These are phyloP conservation scores for Ceratocystis variospora DNA, from an alignment of 2,329 filamentous ascomycete species.

Conservation along the genomic window DNA sequence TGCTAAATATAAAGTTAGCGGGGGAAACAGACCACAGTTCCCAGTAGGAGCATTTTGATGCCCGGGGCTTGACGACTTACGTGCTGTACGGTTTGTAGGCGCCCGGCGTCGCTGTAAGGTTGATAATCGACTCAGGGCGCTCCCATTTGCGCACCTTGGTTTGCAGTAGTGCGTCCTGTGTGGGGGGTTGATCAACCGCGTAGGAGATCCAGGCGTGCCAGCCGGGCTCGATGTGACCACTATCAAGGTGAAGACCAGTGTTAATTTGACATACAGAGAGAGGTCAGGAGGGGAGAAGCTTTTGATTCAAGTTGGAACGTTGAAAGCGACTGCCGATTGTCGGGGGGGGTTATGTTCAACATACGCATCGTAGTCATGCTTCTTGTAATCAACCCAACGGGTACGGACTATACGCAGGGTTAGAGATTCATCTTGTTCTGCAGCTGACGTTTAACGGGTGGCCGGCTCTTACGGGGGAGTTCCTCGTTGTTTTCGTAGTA, in stretches of 20 bases:
- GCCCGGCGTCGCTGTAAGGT: slow-evolving; percentile 58
- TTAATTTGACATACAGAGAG: background rate
- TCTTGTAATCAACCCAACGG: slow-evolving; percentile 94
- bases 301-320: background rate
- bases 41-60: background rate
- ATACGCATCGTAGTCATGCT: slow-evolving; percentile 60
- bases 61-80: slow-evolving; percentile 41
- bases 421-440: background rate
- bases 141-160: slow-evolving; percentile 62
- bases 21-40: background rate
- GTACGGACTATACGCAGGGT: slow-evolving; percentile 54
- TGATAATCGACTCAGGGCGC: slow-evolving; percentile 53
- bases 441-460: background rate
- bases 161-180: slow-evolving; percentile 57
- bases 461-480: slow-evolving; percentile 56
- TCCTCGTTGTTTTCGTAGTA: slow-evolving; percentile 94
- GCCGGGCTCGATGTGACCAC: slow-evolving; percentile 74
- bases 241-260: background rate
- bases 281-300: background rate
- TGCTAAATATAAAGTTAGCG: slow-evolving; percentile 26
- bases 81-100: slow-evolving; percentile 93
- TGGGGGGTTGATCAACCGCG: slow-evolving; percentile 73
- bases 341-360: background rate
- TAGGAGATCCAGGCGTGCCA: slow-evolving; percentile 99
- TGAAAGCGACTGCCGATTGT: background rate